Conservation (phyloP, 306 rosid species). For the Quillaja saponaria region DNA sequence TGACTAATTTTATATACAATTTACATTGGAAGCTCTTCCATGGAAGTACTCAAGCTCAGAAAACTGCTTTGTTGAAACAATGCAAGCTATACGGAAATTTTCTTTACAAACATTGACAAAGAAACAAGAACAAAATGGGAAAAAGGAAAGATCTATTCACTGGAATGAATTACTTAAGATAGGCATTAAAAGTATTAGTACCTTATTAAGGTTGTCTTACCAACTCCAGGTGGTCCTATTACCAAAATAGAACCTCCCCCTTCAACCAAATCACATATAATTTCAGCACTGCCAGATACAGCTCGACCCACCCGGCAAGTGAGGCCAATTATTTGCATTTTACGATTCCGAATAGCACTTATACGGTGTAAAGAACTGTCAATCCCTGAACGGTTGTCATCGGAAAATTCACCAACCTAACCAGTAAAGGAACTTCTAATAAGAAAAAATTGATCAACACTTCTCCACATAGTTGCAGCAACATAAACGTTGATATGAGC, state of each 20-base stretch:
- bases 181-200: no score
- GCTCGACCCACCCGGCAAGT: conserved; percentile 98
- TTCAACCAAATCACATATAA: conserved; percentile 78
- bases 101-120: conserved; percentile 8
- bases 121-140: conserved; percentile 2
- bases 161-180: no score
- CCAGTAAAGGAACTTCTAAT: conserved; percentile 5
- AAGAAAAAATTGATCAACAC: conserved; percentile 4
- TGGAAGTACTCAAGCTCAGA: no score
- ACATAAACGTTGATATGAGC: neutral
- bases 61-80: no score
- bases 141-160: no score
- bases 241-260: conserved; percentile 88
- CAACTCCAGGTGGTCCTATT: conserved; percentile 99
- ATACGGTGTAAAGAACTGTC: conserved; percentile 88
- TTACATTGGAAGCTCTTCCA: neutral
- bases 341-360: conserved; percentile 93
- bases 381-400: conserved; percentile 97
- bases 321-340: conserved; percentile 89
- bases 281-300: conserved; percentile 86
- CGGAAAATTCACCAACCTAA: conserved; percentile 96
- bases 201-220: conserved; percentile 98
- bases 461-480: conserved; percentile 4
- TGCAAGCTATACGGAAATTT: neutral
- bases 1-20: neutral